Evolutionary conservation across 805 yeast species (phyloP).

Genomic region (Candida orba): DNA sequence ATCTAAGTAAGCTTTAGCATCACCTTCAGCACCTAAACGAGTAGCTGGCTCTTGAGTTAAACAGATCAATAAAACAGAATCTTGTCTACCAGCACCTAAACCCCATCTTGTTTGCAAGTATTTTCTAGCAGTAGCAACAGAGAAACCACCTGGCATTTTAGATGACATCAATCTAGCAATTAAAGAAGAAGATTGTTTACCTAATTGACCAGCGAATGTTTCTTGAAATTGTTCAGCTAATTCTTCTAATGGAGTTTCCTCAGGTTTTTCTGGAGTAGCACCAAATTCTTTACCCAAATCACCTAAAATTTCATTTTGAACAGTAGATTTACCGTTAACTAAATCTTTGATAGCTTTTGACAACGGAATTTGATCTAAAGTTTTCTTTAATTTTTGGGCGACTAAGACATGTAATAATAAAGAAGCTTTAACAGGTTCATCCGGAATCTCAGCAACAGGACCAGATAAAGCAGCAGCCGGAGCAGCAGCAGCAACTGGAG

Average conservation of each 20-base stretch:
- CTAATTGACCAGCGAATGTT: constrained; percentile 78
- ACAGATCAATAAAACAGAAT: constrained; percentile 75
- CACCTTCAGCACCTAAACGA: constrained; percentile 80
- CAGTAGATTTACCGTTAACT: constrained; percentile 98
- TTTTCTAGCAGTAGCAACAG: constrained; percentile 85
- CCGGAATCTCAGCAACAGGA: constrained; percentile 79
- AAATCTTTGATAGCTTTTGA: constrained; percentile 92
- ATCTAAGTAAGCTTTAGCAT: constrained; percentile 88
- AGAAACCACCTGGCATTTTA: constrained; percentile 99
- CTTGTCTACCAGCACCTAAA: constrained; percentile 90
- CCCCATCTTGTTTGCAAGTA: constrained; percentile 92
- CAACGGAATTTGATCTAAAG: constrained; percentile 78
- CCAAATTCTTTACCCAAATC: constrained; percentile 98
- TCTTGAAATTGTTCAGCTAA: constrained; percentile 95
- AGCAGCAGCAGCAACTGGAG: constrained; percentile 49
- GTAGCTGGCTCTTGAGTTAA: constrained; percentile 85
- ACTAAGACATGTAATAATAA: constrained; percentile 82
- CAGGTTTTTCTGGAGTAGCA: constrained; percentile 97
- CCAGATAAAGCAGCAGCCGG: constrained; percentile 66
- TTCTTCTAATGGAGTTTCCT: constrained; percentile 93
- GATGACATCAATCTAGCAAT: constrained; percentile 89
- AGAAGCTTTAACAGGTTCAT: constrained; percentile 82
- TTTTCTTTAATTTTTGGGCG: constrained; percentile 92
- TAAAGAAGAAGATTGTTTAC: constrained; percentile 87
- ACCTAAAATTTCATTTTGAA: constrained; percentile 97